Percentiles rank a stretch among this genome's conserved stretches.
Evolutionary conservation across 192 early-diverging fungal species (phyloP).

Genomic region (Podila epicladia): DNA sequence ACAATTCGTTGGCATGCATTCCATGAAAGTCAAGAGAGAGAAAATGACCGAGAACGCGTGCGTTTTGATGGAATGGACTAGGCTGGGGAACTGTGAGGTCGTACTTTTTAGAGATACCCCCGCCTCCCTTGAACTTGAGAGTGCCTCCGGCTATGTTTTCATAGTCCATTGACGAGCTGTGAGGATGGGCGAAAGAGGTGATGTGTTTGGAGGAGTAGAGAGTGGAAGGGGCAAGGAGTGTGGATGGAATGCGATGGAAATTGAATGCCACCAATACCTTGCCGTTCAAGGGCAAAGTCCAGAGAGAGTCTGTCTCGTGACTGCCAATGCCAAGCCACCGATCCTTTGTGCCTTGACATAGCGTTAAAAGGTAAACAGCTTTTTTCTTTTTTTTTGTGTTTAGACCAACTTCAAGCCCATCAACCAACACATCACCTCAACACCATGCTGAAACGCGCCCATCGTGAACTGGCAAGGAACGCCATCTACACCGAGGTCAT

Average conservation of each 20-base stretch:
- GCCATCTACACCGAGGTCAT: conserved; percentile 51
- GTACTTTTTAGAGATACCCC: conserved; percentile 61
- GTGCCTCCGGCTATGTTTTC: conserved; percentile 65
- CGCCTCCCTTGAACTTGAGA: conserved; percentile 71
- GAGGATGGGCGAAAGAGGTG: not conserved
- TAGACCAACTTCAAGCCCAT: not conserved
- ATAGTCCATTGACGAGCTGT: conserved; percentile 4
- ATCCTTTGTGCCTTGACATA: not conserved
- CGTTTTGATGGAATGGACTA: too few species aligned
- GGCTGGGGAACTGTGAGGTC: not conserved
- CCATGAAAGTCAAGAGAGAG: not conserved
- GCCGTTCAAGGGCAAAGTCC: too few species aligned
- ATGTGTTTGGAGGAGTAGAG: not conserved
- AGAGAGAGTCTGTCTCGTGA: not conserved
- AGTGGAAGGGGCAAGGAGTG: not conserved
- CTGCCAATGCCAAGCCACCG: not conserved
- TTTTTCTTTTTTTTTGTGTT: conserved; percentile 2
- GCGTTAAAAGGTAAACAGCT: not conserved
- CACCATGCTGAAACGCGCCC: conserved; percentile 39
- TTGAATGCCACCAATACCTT: too few species aligned
- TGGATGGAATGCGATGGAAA: not conserved
- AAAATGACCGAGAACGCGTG: not conserved
- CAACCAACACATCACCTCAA: conserved; percentile 11
- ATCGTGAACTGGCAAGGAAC: conserved; percentile 40
- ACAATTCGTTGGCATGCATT: not conserved